Conservation (phyloP, 331 rosid genomes). For the Quercus lobata region DNA sequence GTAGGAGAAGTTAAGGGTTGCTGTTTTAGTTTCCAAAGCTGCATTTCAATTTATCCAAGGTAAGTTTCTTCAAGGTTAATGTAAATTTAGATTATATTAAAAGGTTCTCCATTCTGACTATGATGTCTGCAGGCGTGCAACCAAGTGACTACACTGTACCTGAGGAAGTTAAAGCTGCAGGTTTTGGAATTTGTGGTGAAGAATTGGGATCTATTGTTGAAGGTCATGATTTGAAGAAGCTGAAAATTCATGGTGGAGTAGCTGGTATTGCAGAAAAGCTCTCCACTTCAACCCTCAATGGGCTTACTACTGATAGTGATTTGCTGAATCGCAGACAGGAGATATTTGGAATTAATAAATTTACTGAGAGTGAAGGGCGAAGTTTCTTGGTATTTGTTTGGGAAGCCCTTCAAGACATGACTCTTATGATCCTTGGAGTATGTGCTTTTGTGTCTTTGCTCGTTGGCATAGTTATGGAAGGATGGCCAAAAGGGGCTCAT, state of each 20-base stretch:
- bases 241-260: constrained; percentile 68
- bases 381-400: constrained; percentile 91
- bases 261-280: constrained; percentile 71
- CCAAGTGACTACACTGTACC: constrained; percentile 69
- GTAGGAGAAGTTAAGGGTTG: constrained; percentile 80
- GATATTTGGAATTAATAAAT: constrained; percentile 77
- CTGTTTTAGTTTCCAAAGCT: constrained; percentile 90
- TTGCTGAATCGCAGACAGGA: constrained; percentile 45
- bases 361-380: constrained; percentile 58
- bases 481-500: constrained; percentile 96
- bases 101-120: constrained; percentile 15
- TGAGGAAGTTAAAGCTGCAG: constrained; percentile 72
- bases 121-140: constrained; percentile 50
- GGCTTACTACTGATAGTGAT: constrained; percentile 44
- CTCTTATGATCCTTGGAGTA: constrained; percentile 91
- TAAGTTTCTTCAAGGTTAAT: constrained; percentile 26
- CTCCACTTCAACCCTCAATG: constrained; percentile 53
- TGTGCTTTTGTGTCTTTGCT: constrained; percentile 86
- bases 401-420: constrained; percentile 99
- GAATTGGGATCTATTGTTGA: constrained; percentile 94
- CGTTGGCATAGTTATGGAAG: constrained; percentile 87
- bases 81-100: constrained; percentile 8
- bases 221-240: constrained; percentile 79
- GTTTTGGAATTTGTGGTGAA: constrained; percentile 75
- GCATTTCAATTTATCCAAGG: constrained; percentile 83